Evolutionary conservation across 2,329 filamentous ascomycete species (phyloP), one percentile per base, ranked within the genome.

Genomic region (Aspergillus quadricinctus): DNA sequence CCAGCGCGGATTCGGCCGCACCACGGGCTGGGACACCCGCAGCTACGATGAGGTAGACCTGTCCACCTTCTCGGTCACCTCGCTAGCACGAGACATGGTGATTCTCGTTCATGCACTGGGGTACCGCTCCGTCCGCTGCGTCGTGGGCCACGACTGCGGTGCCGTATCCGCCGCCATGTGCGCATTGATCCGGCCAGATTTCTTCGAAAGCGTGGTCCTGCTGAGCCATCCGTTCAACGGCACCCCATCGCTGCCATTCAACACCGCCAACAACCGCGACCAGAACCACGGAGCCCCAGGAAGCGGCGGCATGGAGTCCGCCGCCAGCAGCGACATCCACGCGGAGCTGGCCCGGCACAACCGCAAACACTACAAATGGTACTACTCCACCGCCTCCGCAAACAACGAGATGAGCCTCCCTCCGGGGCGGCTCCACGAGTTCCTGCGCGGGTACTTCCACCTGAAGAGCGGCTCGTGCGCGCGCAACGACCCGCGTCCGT

Each of bases 291-390:
- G 31, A 59, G 23, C 41, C 40, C 10, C 28, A 51, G 25, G 52
- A 49, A 6, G 52, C 31, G 25, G 50, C 40, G 7, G 27, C 17
- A 55, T 60, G 21, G 62, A 60, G 14, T 59, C 61, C 19, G 59
- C 61, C 19, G 59, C 60, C 17, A 62, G 62, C n/a, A 63, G 65
- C 23, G 78, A 85, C 55, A 79, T 88, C n/a, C 81, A 85, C 56
- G 72, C 74, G 21, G 80, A 81, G 3, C 78, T 88, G 1, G 80
- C 80, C 0, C 73, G 75, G 43, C 76, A 86, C 1, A 68, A 77
- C 1, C 77, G 81, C n/a, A 88, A 88, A 67, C 86, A 88, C 67
- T 89, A 89, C 75, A 87, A 87, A 69, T 86, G 81, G 81, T 88
- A 77, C 61, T 77, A 75, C 55, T 75, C 72, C 17, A 76, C 72